A percentile compares a stretch with the other conserved stretches of the same genome.
phyloP scores from a whole-genome alignment of 805 yeast genomes.

The Candida maesae region DNA sequence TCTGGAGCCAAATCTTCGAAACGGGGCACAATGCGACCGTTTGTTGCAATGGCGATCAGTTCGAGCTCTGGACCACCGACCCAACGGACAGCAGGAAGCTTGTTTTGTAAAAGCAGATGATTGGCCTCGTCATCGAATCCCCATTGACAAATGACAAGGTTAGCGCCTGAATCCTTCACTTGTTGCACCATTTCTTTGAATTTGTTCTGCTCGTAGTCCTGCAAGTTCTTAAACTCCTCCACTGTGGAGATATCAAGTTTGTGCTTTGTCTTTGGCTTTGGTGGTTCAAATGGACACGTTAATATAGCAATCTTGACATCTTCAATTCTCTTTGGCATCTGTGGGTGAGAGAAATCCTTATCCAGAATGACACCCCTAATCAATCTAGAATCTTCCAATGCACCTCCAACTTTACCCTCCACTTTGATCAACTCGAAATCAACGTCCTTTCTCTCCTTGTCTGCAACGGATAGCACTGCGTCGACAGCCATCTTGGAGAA shows the following conservation, averaged over 20 bases:
- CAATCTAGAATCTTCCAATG: conserved; percentile 77
- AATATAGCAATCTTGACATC: conserved; percentile 90
- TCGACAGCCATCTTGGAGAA: conserved; percentile 98
- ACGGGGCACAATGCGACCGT: conserved; percentile 95
- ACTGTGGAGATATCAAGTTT: conserved; percentile 90
- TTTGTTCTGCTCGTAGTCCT: conserved; percentile 86
- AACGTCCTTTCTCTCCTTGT: conserved; percentile 87
- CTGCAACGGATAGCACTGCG: conserved; percentile 89
- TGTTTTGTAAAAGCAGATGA: conserved; percentile 81
- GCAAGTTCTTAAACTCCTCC: conserved; percentile 88
- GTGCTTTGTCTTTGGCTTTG: conserved; percentile 98
- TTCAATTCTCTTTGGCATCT: conserved; percentile 80
- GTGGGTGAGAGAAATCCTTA: conserved; percentile 97
- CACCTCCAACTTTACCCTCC: conserved; percentile 94
- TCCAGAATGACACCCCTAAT: conserved; percentile 92
- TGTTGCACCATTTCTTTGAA: conserved; percentile 85
- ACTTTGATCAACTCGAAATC: conserved; percentile 95
- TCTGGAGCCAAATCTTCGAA: conserved; percentile 83
- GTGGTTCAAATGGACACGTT: conserved; percentile 99
- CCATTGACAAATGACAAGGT: conserved; percentile 98
- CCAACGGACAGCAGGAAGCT: conserved; percentile 97
- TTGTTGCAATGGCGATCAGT: conserved; percentile 93
- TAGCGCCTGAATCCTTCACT: conserved; percentile 90
- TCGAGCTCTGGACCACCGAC: conserved; percentile 97
- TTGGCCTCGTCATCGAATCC: conserved; percentile 99